phyloP scores from a whole-genome alignment of 1,284 basidiomycete genomes.

The Ganoderma multipileum region DNA sequence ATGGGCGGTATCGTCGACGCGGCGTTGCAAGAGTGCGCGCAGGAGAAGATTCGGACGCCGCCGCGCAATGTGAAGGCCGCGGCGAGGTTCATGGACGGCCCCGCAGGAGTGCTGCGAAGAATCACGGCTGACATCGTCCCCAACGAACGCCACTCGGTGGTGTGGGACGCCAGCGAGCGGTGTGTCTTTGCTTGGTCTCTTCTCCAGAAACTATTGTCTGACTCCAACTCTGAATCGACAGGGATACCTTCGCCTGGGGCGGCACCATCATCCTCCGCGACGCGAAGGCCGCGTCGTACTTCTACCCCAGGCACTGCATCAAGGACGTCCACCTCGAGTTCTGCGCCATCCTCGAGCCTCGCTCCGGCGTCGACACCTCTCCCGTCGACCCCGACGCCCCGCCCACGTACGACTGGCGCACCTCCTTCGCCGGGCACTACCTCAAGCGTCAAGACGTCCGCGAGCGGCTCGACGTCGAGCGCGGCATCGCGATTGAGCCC shows the following conservation, averaged over 20 bases:
- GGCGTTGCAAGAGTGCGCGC: slow-evolving; percentile 17
- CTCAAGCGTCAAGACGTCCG: background rate
- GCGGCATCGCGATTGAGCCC: slow-evolving; percentile 25
- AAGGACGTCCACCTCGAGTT: slow-evolving; percentile 26
- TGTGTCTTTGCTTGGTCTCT: background rate
- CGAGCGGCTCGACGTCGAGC: slow-evolving; percentile 12
- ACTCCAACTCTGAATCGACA: background rate
- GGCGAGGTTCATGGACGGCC: background rate
- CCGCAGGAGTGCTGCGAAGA: slow-evolving; percentile 11
- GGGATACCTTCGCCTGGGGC: slow-evolving; percentile 28
- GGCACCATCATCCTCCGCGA: slow-evolving; percentile 29
- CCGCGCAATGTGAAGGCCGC: background rate
- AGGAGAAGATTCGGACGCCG: slow-evolving; percentile 10
- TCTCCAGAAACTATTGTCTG: background rate
- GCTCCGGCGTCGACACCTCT: slow-evolving; percentile 8
- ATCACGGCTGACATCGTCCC: slow-evolving; percentile 22
- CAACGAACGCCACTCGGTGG: slow-evolving; percentile 18
- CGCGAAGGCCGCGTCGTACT: slow-evolving; percentile 21
- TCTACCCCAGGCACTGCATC: slow-evolving; percentile 24
- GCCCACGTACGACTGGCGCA: slow-evolving; percentile 21
- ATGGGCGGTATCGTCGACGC: slow-evolving; percentile 13
- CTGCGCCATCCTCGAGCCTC: slow-evolving; percentile 22
- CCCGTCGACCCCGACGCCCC: background rate
- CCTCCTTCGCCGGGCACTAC: slow-evolving; percentile 10
- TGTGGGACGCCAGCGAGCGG: slow-evolving; percentile 26